phyloP scores from a whole-genome alignment of 495 filamentous ascomycete species.

The Mytilinidion resinicola region DNA sequence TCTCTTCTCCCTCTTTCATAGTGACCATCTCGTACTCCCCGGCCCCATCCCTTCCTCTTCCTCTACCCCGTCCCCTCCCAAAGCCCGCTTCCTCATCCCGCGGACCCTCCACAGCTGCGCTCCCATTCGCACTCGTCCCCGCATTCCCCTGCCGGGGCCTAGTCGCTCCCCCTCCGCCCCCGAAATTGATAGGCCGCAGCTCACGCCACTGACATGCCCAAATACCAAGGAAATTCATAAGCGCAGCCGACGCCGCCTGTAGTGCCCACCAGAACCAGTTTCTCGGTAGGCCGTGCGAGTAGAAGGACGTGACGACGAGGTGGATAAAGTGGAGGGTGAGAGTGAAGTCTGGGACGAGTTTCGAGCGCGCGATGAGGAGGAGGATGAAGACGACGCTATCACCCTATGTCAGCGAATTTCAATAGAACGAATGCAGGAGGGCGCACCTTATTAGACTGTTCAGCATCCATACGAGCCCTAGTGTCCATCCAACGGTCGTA shows the following conservation, averaged over 20 bases:
- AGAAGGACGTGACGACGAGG: slow-evolving; percentile 67
- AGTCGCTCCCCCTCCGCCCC: slow-evolving; percentile 45
- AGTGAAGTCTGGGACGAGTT: slow-evolving; percentile 89
- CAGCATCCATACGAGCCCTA: slow-evolving; percentile 81
- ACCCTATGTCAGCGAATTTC: neutral
- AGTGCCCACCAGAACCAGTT: slow-evolving; percentile 84
- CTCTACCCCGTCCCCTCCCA: slow-evolving; percentile 45
- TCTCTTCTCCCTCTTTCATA: slow-evolving; percentile 44
- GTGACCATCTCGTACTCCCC: slow-evolving; percentile 79
- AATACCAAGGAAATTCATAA: slow-evolving; percentile 70
- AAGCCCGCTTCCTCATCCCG: slow-evolving; percentile 49
- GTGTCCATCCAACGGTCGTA: slow-evolving; percentile 85
- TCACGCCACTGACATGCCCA: slow-evolving; percentile 91
- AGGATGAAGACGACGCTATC: slow-evolving; percentile 71
- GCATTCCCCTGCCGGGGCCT: slow-evolving; percentile 26
- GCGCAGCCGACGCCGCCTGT: slow-evolving; percentile 57
- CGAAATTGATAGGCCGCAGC: slow-evolving; percentile 81
- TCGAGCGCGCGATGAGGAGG: slow-evolving; percentile 74
- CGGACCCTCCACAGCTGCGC: slow-evolving; percentile 11
- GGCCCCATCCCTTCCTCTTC: slow-evolving; percentile 51
- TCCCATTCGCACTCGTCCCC: neutral
- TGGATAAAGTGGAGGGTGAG: slow-evolving; percentile 84
- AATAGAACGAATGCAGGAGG: neutral
- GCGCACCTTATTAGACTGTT: slow-evolving; percentile 65
- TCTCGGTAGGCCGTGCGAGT: slow-evolving; percentile 64